Conservation (phyloP, 2,329 filamentous ascomycete genomes). For the Pestalotiopsis sp. region DNA sequence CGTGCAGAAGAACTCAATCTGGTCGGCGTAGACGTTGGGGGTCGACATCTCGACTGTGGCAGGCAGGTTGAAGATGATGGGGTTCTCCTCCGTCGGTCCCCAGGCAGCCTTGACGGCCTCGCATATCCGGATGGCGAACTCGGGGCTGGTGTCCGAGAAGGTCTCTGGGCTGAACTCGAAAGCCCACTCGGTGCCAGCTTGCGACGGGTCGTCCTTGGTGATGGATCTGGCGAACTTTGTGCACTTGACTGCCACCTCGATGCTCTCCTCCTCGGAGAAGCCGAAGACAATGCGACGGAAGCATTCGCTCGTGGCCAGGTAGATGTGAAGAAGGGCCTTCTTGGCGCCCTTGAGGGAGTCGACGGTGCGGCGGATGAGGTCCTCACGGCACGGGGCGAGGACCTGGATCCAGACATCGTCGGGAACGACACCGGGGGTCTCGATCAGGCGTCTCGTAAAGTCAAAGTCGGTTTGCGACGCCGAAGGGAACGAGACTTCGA, state of each 20-base stretch:
- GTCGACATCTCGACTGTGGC: slow-evolving; percentile 95
- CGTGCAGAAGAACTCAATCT: slow-evolving; percentile 93
- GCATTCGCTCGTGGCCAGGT: slow-evolving; percentile 93
- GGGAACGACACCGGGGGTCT: slow-evolving; percentile 80
- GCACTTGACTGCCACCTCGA: slow-evolving; percentile 83
- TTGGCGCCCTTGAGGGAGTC: slow-evolving; percentile 87
- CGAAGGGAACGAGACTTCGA: slow-evolving; percentile 94
- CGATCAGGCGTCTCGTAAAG: slow-evolving; percentile 84
- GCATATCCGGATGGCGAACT: slow-evolving; percentile 82
- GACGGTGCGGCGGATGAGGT: slow-evolving; percentile 87
- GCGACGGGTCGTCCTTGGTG: slow-evolving; percentile 75
- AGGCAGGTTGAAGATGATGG: slow-evolving; percentile 95
- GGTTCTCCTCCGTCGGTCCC: slow-evolving; percentile 77
- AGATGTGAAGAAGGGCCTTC: slow-evolving; percentile 93
- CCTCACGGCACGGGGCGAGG: slow-evolving; percentile 86
- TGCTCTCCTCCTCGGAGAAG: slow-evolving; percentile 79
- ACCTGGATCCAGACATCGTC: slow-evolving; percentile 93
- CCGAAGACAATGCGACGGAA: slow-evolving; percentile 91
- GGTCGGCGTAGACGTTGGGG: slow-evolving; percentile 93
- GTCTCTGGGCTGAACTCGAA: slow-evolving; percentile 86
- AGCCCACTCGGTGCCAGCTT: slow-evolving; percentile 66
- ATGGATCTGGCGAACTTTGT: slow-evolving; percentile 84
- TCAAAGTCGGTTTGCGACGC: slow-evolving; percentile 95
- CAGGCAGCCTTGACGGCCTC: slow-evolving; percentile 93
- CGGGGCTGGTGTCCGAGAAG: slow-evolving; percentile 88